Percentiles rank a stretch among this genome's conserved stretches.
Conservation (phyloP, 148 eudicot genomes). For the Nyssa sinensis region DNA sequence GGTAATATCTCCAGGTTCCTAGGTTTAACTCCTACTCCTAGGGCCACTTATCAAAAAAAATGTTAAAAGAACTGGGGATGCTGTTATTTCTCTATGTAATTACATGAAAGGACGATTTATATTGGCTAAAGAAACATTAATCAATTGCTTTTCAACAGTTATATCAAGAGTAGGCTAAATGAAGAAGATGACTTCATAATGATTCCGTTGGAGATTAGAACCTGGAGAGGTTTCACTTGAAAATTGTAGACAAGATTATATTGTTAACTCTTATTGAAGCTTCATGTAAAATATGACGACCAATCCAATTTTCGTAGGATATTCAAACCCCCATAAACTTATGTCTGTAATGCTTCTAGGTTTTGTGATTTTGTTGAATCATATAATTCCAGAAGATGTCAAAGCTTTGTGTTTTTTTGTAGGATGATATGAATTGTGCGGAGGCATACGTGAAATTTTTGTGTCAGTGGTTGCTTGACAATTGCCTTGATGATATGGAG, state of each 20-base stretch:
- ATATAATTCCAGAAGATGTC: not conserved
- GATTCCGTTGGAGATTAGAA: not conserved
- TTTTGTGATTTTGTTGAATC: not conserved
- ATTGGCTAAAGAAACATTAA: too few relatives aligned
- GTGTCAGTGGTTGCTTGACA: constrained; percentile 87
- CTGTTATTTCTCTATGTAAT: not conserved
- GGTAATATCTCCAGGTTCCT: too few relatives aligned
- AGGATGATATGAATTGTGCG: constrained; percentile 98
- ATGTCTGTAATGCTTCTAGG: not conserved
- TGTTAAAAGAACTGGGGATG: not conserved
- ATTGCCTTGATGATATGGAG: constrained; percentile 94
- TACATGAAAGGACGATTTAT: not conserved
- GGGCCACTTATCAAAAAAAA: too few relatives aligned
- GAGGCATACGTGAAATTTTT: constrained; percentile 85
- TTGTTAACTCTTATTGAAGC: not conserved
- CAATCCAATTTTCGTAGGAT: not conserved
- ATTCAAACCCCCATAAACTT: not conserved
- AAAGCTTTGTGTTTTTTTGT: not conserved
- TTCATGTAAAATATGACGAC: too few relatives aligned
- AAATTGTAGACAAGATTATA: not conserved
- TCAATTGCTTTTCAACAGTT: too few relatives aligned
- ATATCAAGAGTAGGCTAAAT: not conserved
- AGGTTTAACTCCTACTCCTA: too few relatives aligned
- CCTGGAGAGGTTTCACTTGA: not conserved
- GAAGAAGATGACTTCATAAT: not conserved